Base-by-base conservation (phyloP, 176 grass and related monocot species). In the Carex myosuroides region DNA sequence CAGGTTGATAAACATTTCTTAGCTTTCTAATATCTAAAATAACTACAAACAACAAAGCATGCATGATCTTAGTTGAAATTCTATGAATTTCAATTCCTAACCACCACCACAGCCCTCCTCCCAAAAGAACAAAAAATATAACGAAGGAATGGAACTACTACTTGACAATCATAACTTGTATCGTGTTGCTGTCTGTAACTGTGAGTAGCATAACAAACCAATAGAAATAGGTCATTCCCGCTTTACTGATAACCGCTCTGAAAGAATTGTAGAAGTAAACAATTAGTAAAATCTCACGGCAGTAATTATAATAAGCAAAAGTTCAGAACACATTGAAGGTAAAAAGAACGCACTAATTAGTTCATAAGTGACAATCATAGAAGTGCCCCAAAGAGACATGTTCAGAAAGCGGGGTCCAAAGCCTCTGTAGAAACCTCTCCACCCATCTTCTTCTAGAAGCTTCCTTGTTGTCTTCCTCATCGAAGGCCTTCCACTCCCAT, bases 351-450 rank as follows among this genome's bases (percentile, higher is more conserved):
- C 84, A 98, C 96, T 98, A 90, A 95, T 98, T 39, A 98, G 88
- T 87, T 98, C 96, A 9, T 98, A 98, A 53, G 96, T 98, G 48
- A 98, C 93, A 17, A 98, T 98, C 96, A 98, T 98, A 32, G 96
- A 95, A 92, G 96, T 98, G 62, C 96, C 96, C 93, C 96, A 98
- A 22, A 98, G 87, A 67, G 96, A 98, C 96, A 98, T 93, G 85
- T 98, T 98, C 48, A 98, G 89, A 72, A 93, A 93, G 8, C 96
- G 85, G 0, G 96, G 93, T 60, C 96, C 96, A 83, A 98, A 98
- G 50, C 96, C 96, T 89, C 96, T 87, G 68, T 98, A 98, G 17
- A 98, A 92, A 42, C 96, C 96, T 87, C 85, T 87, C 91, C 96
- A 98, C 11, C 96, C 96, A 37, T 95, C 93, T 82, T 98, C 96